Conservation (phyloP, 2,329 filamentous ascomycete genomes). For the Aspergillus tanneri region DNA sequence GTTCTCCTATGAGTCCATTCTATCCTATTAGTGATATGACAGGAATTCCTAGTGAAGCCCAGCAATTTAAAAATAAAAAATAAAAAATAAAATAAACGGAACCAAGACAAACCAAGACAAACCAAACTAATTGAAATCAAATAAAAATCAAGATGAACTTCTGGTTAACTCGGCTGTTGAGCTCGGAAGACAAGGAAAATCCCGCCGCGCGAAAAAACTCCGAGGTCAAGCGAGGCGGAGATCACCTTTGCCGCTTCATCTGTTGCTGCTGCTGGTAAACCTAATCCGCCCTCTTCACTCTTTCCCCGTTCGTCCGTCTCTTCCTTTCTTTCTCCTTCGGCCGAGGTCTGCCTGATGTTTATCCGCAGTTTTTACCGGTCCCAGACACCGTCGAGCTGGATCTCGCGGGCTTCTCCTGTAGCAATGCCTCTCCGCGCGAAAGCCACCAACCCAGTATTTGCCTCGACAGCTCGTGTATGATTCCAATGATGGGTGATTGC, state of each 20-base stretch:
- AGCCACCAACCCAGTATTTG: constrained; percentile 61
- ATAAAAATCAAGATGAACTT: too few relatives aligned
- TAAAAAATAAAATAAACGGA: too few relatives aligned
- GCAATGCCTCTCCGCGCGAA: constrained; percentile 81
- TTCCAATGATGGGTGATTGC: neutral
- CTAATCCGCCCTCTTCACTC: constrained; percentile 12
- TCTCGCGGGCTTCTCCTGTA: constrained; percentile 44
- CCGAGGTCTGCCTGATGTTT: constrained; percentile 42
- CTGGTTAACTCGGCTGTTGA: neutral
- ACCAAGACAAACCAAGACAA: neutral
- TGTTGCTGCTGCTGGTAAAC: constrained; percentile 20
- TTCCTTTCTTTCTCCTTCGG: constrained; percentile 12
- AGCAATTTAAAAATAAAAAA: too few relatives aligned
- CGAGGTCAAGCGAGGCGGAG: constrained; percentile 34
- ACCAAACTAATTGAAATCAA: too few relatives aligned
- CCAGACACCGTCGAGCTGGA: constrained; percentile 47
- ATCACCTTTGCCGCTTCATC: constrained; percentile 25
- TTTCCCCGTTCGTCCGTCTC: constrained; percentile 14
- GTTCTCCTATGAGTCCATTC: neutral
- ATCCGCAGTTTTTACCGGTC: constrained; percentile 40
- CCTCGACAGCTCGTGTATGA: constrained; percentile 54
- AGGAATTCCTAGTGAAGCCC: too few relatives aligned
- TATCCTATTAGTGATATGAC: too few relatives aligned
- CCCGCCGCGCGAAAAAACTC: constrained; percentile 26
- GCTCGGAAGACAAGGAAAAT: constrained; percentile 20